phyloP scores from a whole-genome alignment of 768 basidiomycete genomes.

The Suillus luteus region DNA sequence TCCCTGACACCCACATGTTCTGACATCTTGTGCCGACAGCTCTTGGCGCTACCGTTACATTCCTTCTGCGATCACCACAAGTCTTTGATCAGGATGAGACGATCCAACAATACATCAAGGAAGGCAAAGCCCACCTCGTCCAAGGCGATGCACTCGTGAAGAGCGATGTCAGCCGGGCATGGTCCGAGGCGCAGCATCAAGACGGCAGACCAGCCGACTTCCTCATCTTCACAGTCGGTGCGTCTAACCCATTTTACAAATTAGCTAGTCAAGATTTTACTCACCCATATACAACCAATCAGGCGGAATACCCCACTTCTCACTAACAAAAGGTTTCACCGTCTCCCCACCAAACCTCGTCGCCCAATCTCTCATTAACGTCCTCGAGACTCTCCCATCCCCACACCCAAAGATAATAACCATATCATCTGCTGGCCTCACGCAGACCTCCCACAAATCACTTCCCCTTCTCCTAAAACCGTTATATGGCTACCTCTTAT shows the following conservation, averaged over 20 bases:
- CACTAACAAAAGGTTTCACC: slow-evolving; percentile 47
- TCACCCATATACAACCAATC: slow-evolving; percentile 3
- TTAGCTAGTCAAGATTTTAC: neutral
- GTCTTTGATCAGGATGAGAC: slow-evolving; percentile 55
- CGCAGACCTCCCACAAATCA: slow-evolving; percentile 41
- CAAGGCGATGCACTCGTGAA: slow-evolving; percentile 62
- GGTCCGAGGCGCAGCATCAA: slow-evolving; percentile 44
- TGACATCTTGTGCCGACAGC: slow-evolving; percentile 37
- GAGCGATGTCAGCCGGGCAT: slow-evolving; percentile 53
- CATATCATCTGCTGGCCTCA: slow-evolving; percentile 57
- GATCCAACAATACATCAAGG: slow-evolving; percentile 52
- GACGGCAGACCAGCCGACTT: slow-evolving; percentile 45
- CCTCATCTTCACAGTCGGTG: slow-evolving; percentile 65
- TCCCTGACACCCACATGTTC: neutral
- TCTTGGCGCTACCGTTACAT: slow-evolving; percentile 61
- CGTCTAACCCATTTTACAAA: slow-evolving; percentile 18
- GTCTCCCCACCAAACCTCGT: slow-evolving; percentile 58
- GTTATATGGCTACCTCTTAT: slow-evolving; percentile 48
- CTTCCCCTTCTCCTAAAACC: slow-evolving; percentile 53
- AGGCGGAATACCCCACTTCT: slow-evolving; percentile 53
- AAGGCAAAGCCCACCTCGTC: slow-evolving; percentile 54
- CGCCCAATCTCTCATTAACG: slow-evolving; percentile 56
- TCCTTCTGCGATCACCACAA: slow-evolving; percentile 54
- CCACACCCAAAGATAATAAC: slow-evolving; percentile 50
- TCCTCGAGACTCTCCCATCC: slow-evolving; percentile 54